Percentiles rank a stretch among this genome's conserved stretches.
Evolutionary conservation across 495 filamentous ascomycete genomes (phyloP).

Genomic region (Penicillium taxi): DNA sequence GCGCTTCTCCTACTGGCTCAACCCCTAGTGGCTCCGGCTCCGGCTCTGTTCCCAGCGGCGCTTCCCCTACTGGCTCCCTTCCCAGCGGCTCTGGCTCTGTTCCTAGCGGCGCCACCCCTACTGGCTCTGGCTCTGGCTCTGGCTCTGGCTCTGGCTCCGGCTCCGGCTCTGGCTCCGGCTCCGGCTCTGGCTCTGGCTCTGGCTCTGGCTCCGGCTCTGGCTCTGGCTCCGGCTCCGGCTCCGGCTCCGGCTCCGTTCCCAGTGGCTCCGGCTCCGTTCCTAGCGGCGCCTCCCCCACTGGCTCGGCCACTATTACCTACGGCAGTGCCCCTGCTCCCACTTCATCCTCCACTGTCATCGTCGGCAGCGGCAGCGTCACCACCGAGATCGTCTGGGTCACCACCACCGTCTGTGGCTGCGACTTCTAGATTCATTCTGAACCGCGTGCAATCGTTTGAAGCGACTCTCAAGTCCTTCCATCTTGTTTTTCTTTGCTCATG

Average conservation of each 20-base stretch:
- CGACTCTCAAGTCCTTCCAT: too few species aligned
- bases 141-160: constrained; percentile 2
- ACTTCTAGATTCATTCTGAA: too few species aligned
- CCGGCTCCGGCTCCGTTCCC: neutral
- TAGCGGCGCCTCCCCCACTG: constrained; percentile 4
- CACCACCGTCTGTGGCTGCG: constrained; percentile 23
- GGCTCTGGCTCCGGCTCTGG: constrained; percentile 1
- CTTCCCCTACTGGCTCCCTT: constrained; percentile 6
- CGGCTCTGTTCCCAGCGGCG: constrained; percentile 7
- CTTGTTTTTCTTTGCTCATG: too few species aligned
- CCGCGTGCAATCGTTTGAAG: too few species aligned
- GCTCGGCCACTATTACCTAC: neutral
- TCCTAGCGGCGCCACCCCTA: constrained; percentile 6
- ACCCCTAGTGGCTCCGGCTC: constrained; percentile 5
- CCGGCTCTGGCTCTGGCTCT: constrained; percentile 6
- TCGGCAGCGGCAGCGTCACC: neutral
- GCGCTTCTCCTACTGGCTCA: constrained; percentile 3
- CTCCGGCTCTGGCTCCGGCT: constrained; percentile 4
- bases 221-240: neutral
- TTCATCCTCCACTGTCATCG: constrained; percentile 4
- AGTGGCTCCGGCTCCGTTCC: neutral
- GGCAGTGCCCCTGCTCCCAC: neutral
- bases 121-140: constrained; percentile 6
- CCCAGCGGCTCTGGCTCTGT: constrained; percentile 8
- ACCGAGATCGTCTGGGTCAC: constrained; percentile 19